These are phyloP conservation scores for Fusarium nematophilum DNA, from an alignment of 2,329 filamentous ascomycete species.

Conservation along the genomic window DNA sequence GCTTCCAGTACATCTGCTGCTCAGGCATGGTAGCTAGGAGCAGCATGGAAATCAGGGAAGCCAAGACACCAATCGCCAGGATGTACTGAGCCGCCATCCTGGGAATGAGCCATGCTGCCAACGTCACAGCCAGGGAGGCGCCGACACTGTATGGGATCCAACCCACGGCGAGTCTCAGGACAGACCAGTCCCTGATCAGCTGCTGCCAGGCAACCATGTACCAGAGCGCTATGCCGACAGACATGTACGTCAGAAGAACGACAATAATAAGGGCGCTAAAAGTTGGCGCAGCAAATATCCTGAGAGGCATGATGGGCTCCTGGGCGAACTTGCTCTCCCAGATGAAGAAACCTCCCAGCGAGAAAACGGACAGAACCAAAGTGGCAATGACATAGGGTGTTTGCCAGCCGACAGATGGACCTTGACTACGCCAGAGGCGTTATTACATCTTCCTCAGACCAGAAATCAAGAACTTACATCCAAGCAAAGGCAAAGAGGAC, in stretches of 20 bases:
- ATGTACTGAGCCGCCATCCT: slow-evolving; percentile 59
- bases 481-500: slow-evolving; percentile 61
- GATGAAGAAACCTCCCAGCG: slow-evolving; percentile 47
- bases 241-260: slow-evolving; percentile 58
- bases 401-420: slow-evolving; percentile 57
- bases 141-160: slow-evolving; percentile 57
- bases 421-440: slow-evolving; percentile 39
- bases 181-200: slow-evolving; percentile 52
- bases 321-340: slow-evolving; percentile 55
- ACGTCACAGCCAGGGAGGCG: slow-evolving; percentile 51
- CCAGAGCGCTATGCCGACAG: slow-evolving; percentile 58
- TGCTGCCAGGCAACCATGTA: slow-evolving; percentile 59
- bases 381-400: slow-evolving; percentile 53
- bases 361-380: slow-evolving; percentile 48
- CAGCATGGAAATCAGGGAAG: slow-evolving; percentile 35
- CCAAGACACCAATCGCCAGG: slow-evolving; percentile 53
- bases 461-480: slow-evolving; percentile 51
- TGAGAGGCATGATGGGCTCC: slow-evolving; percentile 57
- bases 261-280: slow-evolving; percentile 56
- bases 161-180: slow-evolving; percentile 51
- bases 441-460: no score
- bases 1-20: background rate
- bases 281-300: slow-evolving; percentile 56
- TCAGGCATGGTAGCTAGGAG: slow-evolving; percentile 43
- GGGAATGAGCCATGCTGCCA: slow-evolving; percentile 58